Evolutionary conservation across 257 asterid species (phyloP), one percentile per base, ranked within the genome.

Genomic region (Cruciata laevipes): DNA sequence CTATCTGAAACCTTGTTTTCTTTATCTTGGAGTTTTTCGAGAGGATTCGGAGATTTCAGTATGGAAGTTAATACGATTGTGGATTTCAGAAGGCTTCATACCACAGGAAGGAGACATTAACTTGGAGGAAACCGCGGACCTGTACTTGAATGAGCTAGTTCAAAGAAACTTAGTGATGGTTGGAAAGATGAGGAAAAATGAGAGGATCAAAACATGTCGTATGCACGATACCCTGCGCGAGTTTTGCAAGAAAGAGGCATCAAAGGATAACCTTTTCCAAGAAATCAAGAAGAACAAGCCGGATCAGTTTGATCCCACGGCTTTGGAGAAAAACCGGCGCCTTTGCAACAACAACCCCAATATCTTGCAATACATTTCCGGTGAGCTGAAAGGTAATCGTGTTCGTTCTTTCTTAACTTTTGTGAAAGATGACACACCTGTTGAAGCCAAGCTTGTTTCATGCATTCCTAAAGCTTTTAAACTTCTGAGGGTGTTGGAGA

Each of bases 181-280:
- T 60, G 44, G 67, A 56, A 4, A 61, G 4, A 17, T 38, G 47
- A 66, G 69, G 11, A 24, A 63, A 0, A 58, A 73, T 35, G 74
- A 73, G 6, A 52, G 35, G 13, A 52, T 68, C n/a, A 74, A 78
- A 71, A 71, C 77, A 1, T 71, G 77, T 24, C 70, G 62, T n/a
- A 57, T 79, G 17, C 80, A 72, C 37, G 76, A 75, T 53, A 58
- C 65, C 3, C 27, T 77, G 6, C 78, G 69, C 3, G 76, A 47
- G 3, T 74, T 78, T 12, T 78, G 82, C 57, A 65, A 69, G 30
- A n/a, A 1, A 1, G 51, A 70, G 27, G 65, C 52, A 53, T 17
- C 8, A 7, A 55, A 64, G 30, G 67, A 75, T 38, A 24, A 61
- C 21, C 51, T 72, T n/a, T 74, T 68, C 56, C 78, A 51, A 7